Percentiles rank a stretch among this genome's conserved stretches.
Evolutionary conservation across 192 early-diverging fungal genomes (phyloP).

Genomic region (Backusella morwellensis): DNA sequence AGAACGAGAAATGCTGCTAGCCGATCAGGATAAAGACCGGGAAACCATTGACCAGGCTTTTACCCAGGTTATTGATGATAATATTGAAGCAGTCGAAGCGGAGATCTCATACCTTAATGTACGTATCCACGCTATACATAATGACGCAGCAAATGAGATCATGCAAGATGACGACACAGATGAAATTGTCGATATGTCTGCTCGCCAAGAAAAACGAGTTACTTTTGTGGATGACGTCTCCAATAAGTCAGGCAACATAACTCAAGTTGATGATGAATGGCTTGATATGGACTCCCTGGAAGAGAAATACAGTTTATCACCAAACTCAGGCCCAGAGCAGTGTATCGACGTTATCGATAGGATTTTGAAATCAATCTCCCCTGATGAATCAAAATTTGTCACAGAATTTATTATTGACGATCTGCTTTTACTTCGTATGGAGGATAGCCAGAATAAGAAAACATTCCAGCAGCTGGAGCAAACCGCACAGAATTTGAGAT

Average conservation of each 20-base stretch:
- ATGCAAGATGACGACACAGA: slow-evolving; percentile 14
- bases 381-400: slow-evolving; percentile 42
- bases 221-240: slow-evolving; percentile 31
- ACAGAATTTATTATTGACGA: slow-evolving; percentile 56
- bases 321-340: slow-evolving; percentile 36
- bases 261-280: slow-evolving; percentile 20
- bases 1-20: slow-evolving; percentile 42
- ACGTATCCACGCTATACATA: slow-evolving; percentile 46
- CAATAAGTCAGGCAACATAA: background rate
- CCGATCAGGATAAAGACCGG: slow-evolving; percentile 21
- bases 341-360: slow-evolving; percentile 43
- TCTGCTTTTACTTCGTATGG: slow-evolving; percentile 46
- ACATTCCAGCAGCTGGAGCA: slow-evolving; percentile 47
- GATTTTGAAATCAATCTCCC: slow-evolving; percentile 44
- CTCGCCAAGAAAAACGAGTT: slow-evolving; percentile 23
- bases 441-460: slow-evolving; percentile 42
- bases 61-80: slow-evolving; percentile 52
- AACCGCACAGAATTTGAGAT: slow-evolving; percentile 48
- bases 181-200: slow-evolving; percentile 16
- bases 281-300: slow-evolving; percentile 27
- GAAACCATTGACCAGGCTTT: slow-evolving; percentile 17
- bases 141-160: slow-evolving; percentile 40
- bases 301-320: slow-evolving; percentile 28
- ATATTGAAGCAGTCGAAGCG: slow-evolving; percentile 47
- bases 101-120: slow-evolving; percentile 52